A percentile compares a stretch with the other conserved stretches of the same genome.
These are phyloP conservation scores for Corrigiola litoralis DNA, from an alignment of 179 eudicot genomes.

Conservation along the genomic window DNA sequence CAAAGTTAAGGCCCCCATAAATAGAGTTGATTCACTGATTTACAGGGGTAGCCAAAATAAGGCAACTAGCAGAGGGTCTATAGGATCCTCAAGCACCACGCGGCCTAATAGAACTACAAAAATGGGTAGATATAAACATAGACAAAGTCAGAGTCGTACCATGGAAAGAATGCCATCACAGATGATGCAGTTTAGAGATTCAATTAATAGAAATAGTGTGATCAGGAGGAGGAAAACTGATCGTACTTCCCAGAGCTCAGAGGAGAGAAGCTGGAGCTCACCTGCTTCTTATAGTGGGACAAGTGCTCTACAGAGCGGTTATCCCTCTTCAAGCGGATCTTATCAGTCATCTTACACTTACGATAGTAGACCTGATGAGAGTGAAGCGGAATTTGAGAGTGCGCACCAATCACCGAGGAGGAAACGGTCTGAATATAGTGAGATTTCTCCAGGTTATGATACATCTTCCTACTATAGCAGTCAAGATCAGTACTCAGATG, in stretches of 20 bases:
- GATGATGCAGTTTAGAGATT: neutral
- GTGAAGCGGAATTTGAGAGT: slow-evolving; percentile 2
- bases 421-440: slow-evolving; percentile 1
- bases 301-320: slow-evolving; percentile 31
- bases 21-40: slow-evolving; percentile 20
- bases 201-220: slow-evolving; percentile 3
- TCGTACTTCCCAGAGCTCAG: slow-evolving; percentile 20
- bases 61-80: slow-evolving; percentile 2
- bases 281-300: slow-evolving; percentile 33
- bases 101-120: slow-evolving; percentile 3
- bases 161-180: neutral
- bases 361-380: slow-evolving; percentile 17
- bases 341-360: slow-evolving; percentile 30
- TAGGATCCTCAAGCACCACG: slow-evolving; percentile 6
- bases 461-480: slow-evolving; percentile 16
- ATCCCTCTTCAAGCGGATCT: slow-evolving; percentile 30
- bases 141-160: slow-evolving; percentile 3
- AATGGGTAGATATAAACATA: neutral
- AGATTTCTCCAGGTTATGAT: slow-evolving; percentile 19
- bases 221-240: slow-evolving; percentile 14
- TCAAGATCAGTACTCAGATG: slow-evolving; percentile 21
- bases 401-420: slow-evolving; percentile 4
- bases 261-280: slow-evolving; percentile 32
- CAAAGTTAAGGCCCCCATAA: slow-evolving; percentile 14
- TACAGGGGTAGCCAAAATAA: slow-evolving; percentile 12